phyloP scores from a whole-genome alignment of 192 early-diverging fungal genomes.

The Oehlia diaphana region DNA sequence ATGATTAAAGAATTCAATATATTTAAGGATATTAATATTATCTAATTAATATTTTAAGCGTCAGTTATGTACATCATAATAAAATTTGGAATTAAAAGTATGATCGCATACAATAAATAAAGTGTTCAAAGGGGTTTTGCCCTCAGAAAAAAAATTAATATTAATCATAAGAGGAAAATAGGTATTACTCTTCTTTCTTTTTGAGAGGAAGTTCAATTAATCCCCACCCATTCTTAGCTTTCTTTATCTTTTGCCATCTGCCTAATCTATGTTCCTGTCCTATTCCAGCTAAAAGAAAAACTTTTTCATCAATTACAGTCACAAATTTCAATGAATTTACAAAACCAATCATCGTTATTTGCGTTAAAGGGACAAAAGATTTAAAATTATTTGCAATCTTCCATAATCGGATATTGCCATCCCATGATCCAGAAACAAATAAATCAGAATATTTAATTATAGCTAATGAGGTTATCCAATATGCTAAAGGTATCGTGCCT shows the following conservation, averaged over 20 bases:
- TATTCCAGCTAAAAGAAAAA: constrained; percentile 64
- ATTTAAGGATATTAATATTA: no score
- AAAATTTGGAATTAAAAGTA: no score
- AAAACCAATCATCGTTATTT: constrained; percentile 66
- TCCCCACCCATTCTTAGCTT: constrained; percentile 72
- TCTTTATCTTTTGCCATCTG: constrained; percentile 83
- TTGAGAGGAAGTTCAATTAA: constrained; percentile 59
- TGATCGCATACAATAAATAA: no score
- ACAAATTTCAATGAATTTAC: constrained; percentile 53
- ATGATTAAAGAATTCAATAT: no score
- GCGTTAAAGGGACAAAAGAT: constrained; percentile 57
- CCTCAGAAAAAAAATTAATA: no score
- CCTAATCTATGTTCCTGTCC: constrained; percentile 92
- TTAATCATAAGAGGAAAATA: no score
- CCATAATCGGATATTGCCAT: constrained; percentile 89
- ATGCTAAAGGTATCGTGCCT: constrained; percentile 32
- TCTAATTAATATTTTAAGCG: no score
- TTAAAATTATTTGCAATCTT: constrained; percentile 69
- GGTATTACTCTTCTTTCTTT: constrained; percentile 15
- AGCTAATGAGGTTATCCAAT: constrained; percentile 90
- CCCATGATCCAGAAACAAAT: constrained; percentile 87
- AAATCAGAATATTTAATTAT: constrained; percentile 82
- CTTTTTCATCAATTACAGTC: constrained; percentile 40
- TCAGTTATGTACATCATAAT: no score
- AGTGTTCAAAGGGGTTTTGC: no score